Evolutionary conservation across 495 filamentous ascomycete genomes (phyloP), one percentile per base, ranked within the genome.

Genomic region (Glarea lozoyensis): DNA sequence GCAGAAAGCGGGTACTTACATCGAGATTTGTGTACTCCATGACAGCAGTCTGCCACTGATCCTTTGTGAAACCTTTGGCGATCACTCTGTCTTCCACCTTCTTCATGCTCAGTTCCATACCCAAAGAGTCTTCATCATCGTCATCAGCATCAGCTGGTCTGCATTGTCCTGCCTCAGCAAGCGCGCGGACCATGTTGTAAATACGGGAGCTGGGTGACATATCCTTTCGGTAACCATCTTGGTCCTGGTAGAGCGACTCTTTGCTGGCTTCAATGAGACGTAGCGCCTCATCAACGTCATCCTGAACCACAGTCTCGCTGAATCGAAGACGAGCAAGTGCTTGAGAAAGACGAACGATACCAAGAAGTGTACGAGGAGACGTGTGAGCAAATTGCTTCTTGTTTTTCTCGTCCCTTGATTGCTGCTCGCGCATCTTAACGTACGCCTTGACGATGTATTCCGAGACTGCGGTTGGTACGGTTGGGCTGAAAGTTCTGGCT

Each of bases 391-490:
- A 98, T 52, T 88, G 84, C 56, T 87, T 82, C 63, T 87, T 86
- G 52, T 75, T 77, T 53, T 76, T 82, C 64, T 97, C 93, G 37
- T 94, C 88, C 39, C 81, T 75, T 62, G 89, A 88, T 53, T 93
- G 86, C 50, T 84, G 75, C 53, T 88, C 81, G 29, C 92, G 81
- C 75, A 97, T 81, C 16, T 83, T 76, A 21, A 97, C 93, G 63
- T 98, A 98, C 2, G 89, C 90, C 48, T 88, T 88, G 17, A 94
- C 86, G 69, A 96, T 84, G 70, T 97, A 98, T 54, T 98, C 92
- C 2, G 84, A 86, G 6, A 97, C 82, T 16, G 70, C 66, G 53
- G 82, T 79, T 2, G 88, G 85, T 9, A 98, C 86, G 2, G 79
- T 74, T 4, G 92, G 92, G 2, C 90, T 81, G 72, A 76, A 94